Evolutionary conservation across 176 grass and related monocot genomes (phyloP).

Genomic region (Oryza coarctata): DNA sequence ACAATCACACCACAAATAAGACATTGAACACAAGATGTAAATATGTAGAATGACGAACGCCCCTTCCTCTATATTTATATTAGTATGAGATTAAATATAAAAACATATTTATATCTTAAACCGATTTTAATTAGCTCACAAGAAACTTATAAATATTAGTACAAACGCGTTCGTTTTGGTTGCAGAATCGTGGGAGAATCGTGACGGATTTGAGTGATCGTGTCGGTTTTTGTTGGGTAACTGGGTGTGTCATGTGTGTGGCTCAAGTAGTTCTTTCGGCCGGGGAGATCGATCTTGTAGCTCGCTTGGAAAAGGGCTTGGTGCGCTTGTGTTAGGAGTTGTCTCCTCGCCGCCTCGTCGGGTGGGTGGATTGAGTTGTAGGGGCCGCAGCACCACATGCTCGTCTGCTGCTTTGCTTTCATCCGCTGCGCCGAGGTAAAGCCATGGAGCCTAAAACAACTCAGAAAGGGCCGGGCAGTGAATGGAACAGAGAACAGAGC

Average conservation of each 20-base stretch:
- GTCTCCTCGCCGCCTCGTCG: not conserved
- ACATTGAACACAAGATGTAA: too few species aligned
- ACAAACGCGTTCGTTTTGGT: not conserved
- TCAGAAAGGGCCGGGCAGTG: too few species aligned
- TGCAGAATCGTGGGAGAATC: not conserved
- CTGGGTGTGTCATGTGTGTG: not conserved
- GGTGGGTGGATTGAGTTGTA: not conserved
- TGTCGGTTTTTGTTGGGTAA: not conserved
- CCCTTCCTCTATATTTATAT: too few species aligned
- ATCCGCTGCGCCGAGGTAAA: not conserved
- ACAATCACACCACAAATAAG: too few species aligned
- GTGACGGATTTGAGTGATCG: not conserved
- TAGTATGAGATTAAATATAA: too few species aligned
- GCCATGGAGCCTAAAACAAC: not conserved
- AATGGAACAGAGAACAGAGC: not conserved
- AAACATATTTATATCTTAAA: too few species aligned
- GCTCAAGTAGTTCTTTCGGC: not conserved
- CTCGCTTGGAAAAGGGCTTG: not conserved
- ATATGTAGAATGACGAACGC: too few species aligned
- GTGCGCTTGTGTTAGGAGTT: not conserved
- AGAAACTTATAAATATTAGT: too few species aligned
- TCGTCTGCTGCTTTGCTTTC: not conserved
- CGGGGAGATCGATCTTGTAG: too few species aligned
- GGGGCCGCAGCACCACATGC: not conserved
- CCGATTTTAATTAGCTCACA: too few species aligned